Evolutionary conservation across 2,329 filamentous ascomycete genomes (phyloP), one percentile per base, ranked within the genome.

Genomic region (Chrysoporthe deuterocubensis): DNA sequence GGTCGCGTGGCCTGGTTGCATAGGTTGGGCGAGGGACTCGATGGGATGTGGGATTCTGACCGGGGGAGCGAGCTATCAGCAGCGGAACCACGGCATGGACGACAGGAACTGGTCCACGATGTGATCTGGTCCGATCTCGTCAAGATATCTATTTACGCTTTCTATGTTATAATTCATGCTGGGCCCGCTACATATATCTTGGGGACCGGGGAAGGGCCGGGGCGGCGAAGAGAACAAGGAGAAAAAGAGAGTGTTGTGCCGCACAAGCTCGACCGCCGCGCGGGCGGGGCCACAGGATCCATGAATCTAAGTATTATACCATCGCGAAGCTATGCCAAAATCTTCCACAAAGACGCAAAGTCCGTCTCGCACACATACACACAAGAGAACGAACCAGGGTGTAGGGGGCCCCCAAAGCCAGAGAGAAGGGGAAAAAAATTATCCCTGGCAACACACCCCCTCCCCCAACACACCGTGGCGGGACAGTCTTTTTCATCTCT

Each of bases 281-380:
- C 26, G 16, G 21, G 4, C 13, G 52, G 52, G 32, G 3, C 26
- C 52, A 37, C 52, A 56, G 32, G 32, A n/a, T 16, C 34, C 6
- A 8, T 57, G 34, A 40, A n/a, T 57, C 32, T 57, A 57, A 18
- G 34, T 57, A 40, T 57, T 57, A 57, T 57, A 57, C 34, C 54
- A 40, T 4, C 6, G 7, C 54, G 54, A 57, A 57, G 16, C 16
- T 57, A 40, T 40, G 54, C 52, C 48, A 21, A 40, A 21, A 34
- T 32, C 54, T 4, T 32, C 21, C 16, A 32, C 7, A 18, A 8
- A 40, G 34, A 57, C 32, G 16, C 50, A 6, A 13, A 34, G 32
- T 14, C 32, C 4, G 37, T 40, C 37, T 40, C 37, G 6, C 37
- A 40, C 37, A 40, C 37, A 40, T 9, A 40, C 37, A 40, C 37